Evolutionary conservation across 148 eudicot genomes (phyloP).

Genomic region (Fagopyrum esculentum): DNA sequence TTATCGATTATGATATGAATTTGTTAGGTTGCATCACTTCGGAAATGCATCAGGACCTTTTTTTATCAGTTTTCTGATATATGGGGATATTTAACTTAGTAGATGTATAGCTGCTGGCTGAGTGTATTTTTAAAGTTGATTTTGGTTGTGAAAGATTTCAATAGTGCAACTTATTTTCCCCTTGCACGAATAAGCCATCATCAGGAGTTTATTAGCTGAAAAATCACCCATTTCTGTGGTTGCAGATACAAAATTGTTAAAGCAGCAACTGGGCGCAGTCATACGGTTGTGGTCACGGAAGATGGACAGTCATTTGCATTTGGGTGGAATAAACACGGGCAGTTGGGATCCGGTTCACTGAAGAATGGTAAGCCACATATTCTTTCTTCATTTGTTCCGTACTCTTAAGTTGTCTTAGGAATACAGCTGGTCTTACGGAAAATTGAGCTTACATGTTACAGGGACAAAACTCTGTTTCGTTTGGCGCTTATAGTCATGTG

Average conservation of each 20-base stretch:
- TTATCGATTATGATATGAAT: background rate
- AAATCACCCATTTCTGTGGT: background rate
- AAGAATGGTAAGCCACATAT: slow-evolving; percentile 53
- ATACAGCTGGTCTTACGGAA: background rate
- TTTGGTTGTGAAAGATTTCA: background rate
- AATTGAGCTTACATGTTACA: background rate
- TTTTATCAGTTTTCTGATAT: background rate
- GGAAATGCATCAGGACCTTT: background rate
- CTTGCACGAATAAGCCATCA: background rate
- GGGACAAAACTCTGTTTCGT: background rate
- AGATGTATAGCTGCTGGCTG: background rate
- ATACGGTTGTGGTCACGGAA: slow-evolving; percentile 73
- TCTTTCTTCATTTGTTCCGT: background rate
- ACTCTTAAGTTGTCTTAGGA: background rate
- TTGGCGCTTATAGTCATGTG: background rate
- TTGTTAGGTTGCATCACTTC: slow-evolving; percentile 1
- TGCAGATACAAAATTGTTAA: slow-evolving; percentile 65
- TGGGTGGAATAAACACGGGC: slow-evolving; percentile 99
- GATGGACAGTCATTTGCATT: slow-evolving; percentile 75
- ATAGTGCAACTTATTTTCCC: background rate
- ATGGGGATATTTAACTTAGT: background rate
- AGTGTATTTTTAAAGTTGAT: background rate
- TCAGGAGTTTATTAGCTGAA: background rate
- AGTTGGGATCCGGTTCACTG: slow-evolving; percentile 79
- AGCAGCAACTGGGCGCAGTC: slow-evolving; percentile 77